Conservation (phyloP, 164 flowering plant genomes). For the Brasenia schreberi region DNA sequence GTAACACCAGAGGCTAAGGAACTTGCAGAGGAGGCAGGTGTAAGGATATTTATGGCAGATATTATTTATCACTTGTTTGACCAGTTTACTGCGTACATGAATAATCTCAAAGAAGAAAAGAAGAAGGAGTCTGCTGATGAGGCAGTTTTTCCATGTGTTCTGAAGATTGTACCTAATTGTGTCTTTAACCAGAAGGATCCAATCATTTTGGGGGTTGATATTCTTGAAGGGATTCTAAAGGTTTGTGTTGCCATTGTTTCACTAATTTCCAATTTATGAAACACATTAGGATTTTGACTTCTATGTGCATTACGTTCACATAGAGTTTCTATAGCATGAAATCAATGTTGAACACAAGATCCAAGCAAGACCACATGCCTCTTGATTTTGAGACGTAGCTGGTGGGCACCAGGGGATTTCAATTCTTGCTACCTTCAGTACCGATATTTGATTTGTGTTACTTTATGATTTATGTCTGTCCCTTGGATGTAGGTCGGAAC, state of each 20-base stretch:
- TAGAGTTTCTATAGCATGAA: too few species aligned
- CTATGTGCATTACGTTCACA: too few species aligned
- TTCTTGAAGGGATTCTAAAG: constrained; percentile 80
- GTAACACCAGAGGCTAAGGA: constrained; percentile 95
- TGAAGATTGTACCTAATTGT: constrained; percentile 71
- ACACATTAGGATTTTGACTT: too few species aligned
- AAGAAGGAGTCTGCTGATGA: constrained; percentile 89
- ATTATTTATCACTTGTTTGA: constrained; percentile 93
- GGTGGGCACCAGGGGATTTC: too few species aligned
- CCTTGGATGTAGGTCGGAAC: constrained; percentile 55
- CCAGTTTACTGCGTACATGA: constrained; percentile 90
- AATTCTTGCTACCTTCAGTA: too few species aligned
- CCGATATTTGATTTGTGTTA: too few species aligned
- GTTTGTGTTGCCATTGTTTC: constrained; percentile 18
- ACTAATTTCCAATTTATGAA: background rate
- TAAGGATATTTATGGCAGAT: constrained; percentile 84
- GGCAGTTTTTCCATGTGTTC: constrained; percentile 97
- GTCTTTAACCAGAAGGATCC: constrained; percentile 95
- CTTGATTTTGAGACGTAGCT: too few species aligned
- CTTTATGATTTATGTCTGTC: background rate
- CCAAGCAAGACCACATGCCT: too few species aligned
- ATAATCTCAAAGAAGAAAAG: constrained; percentile 86
- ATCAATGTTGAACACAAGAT: too few species aligned
- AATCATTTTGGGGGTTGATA: constrained; percentile 87
- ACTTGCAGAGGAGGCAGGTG: constrained; percentile 86